Conservation (phyloP, 2,329 filamentous ascomycete genomes). For the Simplicillium aogashimaense region DNA sequence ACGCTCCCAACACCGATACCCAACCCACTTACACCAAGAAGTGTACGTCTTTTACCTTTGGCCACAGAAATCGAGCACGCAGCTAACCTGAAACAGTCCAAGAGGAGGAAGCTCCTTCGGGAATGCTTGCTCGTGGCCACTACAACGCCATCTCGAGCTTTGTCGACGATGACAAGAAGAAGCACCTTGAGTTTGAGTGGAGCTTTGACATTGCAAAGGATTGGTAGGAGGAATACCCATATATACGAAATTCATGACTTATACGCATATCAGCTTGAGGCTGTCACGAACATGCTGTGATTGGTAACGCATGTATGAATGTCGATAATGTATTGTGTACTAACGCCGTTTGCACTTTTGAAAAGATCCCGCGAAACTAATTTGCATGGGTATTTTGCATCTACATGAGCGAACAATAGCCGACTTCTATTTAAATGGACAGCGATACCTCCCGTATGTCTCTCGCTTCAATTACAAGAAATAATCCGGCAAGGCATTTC, state of each 20-base stretch:
- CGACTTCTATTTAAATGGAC: too few relatives aligned
- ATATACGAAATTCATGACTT: not conserved
- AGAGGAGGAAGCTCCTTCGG: conserved; percentile 82
- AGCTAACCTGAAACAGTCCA: conserved; percentile 50
- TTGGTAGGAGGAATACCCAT: conserved; percentile 48
- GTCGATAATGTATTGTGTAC: too few relatives aligned
- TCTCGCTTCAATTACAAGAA: conserved; percentile 41
- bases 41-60: conserved; percentile 52
- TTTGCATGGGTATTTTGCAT: too few relatives aligned
- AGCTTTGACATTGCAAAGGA: conserved; percentile 94
- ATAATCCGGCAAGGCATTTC: conserved; percentile 57
- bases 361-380: too few relatives aligned
- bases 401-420: too few relatives aligned
- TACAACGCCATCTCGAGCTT: conserved; percentile 88
- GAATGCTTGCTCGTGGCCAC: conserved; percentile 81
- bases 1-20: conserved; percentile 83
- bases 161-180: conserved; percentile 88
- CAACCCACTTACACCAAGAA: conserved; percentile 81
- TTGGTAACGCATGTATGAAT: too few relatives aligned
- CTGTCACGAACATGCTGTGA: too few relatives aligned
- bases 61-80: not conserved
- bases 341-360: too few relatives aligned
- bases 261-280: not conserved
- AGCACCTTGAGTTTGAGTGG: conserved; percentile 90
- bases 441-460: too few relatives aligned